Evolutionary conservation across 2,329 filamentous ascomycete species (phyloP), one percentile per base, ranked within the genome.

Genomic region (Phyllosticta citriasiana): DNA sequence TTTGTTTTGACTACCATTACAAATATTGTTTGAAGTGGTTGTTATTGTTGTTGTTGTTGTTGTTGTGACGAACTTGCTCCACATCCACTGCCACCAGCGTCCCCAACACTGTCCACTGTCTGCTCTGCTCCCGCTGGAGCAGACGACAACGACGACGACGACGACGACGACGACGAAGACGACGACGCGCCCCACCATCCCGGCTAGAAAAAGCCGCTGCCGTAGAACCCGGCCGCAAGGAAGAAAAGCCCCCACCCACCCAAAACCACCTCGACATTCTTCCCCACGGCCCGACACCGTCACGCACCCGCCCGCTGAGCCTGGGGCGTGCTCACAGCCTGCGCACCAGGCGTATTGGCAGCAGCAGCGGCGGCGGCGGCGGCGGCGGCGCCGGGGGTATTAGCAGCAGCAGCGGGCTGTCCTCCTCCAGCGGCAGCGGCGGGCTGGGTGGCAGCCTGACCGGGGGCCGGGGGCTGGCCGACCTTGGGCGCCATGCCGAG

Each of bases 401-500:
- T 22, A 47, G 14, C 33, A 57, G 30, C 51, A 33, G 30, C 56
- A 50, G 12, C 57, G 35, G 9, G 12, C 27, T 30, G 27, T 8
- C 9, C 19, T 22, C 19, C 24, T 7, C 30, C 30, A 2, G 7
- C 7, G 8, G 57, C 35, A 53, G 14, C 35, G 26, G 10, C 10
- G 52, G 53, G 27, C 14, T 54, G 53, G 10, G 53, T 26, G 4
- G 25, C 19, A 8, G 27, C 52, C 50, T 26, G 4, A 19, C 51
- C 40, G 14, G 40, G 40, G 14, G 40, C 40, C 6, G 40, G 14
- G 14, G 40, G 40, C 40, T 50, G 55, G 63, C 61, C 22, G 14
- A 53, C 14, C 68, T 74, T 74, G 47, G 75, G 71, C 24, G 80
- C 83, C 65, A 86, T 73, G 27, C 81, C 80, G 52, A 86, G 71